Evolutionary conservation across 495 filamentous ascomycete species (phyloP).

Genomic region (Penicillium canariense): DNA sequence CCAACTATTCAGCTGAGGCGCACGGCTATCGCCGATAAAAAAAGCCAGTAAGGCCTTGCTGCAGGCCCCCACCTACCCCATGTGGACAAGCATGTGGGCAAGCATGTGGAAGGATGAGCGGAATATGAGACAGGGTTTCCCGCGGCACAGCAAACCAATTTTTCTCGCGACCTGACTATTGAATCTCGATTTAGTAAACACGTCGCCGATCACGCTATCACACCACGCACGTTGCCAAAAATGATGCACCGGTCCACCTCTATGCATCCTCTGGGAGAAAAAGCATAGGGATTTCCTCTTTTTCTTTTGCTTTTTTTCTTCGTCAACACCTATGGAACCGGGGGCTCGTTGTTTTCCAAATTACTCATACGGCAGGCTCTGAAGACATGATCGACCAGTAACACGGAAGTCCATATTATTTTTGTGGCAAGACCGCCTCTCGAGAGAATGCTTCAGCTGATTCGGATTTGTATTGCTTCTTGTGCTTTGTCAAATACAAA

Average conservation of each 20-base stretch:
- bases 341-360: no score
- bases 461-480: no score
- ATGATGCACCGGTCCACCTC: neutral
- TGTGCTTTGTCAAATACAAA: neutral
- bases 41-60: neutral
- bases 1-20: neutral
- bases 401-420: no score
- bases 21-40: neutral
- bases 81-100: neutral
- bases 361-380: no score
- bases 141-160: neutral
- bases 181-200: neutral
- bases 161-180: neutral
- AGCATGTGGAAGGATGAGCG: no score
- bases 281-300: neutral
- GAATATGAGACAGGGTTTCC: no score
- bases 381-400: no score
- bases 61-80: neutral
- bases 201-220: neutral
- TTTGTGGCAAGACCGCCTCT: neutral
- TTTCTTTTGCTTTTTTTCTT: no score
- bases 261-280: neutral
- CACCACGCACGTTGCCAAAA: neutral
- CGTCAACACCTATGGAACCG: no score
- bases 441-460: neutral